phyloP scores from a whole-genome alignment of 306 rosid species.

The Acacia confusa region DNA sequence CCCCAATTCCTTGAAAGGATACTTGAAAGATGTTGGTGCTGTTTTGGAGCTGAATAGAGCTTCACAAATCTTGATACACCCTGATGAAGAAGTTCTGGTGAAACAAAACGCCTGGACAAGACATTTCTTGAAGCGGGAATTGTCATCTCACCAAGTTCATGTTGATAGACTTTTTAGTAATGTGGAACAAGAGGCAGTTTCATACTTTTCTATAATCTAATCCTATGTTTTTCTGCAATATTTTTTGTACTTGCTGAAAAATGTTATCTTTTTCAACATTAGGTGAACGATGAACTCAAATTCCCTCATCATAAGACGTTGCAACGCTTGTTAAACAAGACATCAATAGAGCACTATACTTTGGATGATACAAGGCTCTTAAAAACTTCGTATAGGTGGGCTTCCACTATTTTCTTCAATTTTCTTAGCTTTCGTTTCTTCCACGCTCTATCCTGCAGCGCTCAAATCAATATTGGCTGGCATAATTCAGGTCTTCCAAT shows the following conservation, averaged over 20 bases:
- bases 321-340: constrained; percentile 62
- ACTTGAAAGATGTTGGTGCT: constrained; percentile 63
- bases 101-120: constrained; percentile 59
- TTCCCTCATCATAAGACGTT: constrained; percentile 58
- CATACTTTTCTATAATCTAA: background rate
- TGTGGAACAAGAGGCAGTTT: constrained; percentile 62
- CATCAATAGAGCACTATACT: constrained; percentile 59
- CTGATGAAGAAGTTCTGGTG: constrained; percentile 60
- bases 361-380: constrained; percentile 54
- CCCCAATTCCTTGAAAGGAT: constrained; percentile 65
- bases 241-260: constrained; percentile 17
- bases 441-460: background rate
- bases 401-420: constrained; percentile 13
- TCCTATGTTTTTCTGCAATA: background rate
- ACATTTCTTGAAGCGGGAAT: constrained; percentile 49
- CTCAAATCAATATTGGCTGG: constrained; percentile 3
- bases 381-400: constrained; percentile 69
- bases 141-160: constrained; percentile 20
- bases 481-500: constrained; percentile 55
- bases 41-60: constrained; percentile 70
- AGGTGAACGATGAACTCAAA: constrained; percentile 64
- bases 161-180: constrained; percentile 33
- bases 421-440: background rate
- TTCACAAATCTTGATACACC: constrained; percentile 62
- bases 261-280: constrained; percentile 17